A percentile compares a stretch with the other conserved stretches of the same genome.
phyloP scores from a whole-genome alignment of 2,329 filamentous ascomycete species.

The Colletotrichum liaoningense region DNA sequence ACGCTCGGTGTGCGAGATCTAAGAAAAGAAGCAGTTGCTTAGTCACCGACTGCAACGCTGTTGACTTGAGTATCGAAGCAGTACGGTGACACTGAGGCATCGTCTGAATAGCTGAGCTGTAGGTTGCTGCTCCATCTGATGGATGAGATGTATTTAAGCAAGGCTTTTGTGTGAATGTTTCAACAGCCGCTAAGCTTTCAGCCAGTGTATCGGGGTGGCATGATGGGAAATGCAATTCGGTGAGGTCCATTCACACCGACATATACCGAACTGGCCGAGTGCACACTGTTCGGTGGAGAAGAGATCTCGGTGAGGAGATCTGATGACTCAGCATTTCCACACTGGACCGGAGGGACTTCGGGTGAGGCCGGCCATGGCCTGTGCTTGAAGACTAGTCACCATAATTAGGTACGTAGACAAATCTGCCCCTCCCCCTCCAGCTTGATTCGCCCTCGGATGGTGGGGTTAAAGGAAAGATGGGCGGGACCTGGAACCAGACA shows the following conservation, averaged over 20 bases:
- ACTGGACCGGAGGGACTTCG: background rate
- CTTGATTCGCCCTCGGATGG: conserved; percentile 31
- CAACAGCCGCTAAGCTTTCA: background rate
- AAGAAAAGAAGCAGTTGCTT: conserved; percentile 25
- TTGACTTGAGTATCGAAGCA: background rate
- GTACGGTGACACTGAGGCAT: background rate
- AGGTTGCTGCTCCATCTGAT: background rate
- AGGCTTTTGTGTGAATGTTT: background rate
- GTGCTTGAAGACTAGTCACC: background rate
- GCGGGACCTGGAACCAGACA: conserved; percentile 1
- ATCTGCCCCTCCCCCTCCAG: conserved; percentile 1
- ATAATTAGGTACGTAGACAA: background rate
- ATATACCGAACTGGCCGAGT: background rate
- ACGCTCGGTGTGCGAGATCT: conserved; percentile 25
- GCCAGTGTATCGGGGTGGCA: background rate
- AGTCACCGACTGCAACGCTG: background rate
- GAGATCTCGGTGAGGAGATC: background rate
- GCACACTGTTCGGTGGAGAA: background rate
- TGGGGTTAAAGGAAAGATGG: conserved; percentile 5
- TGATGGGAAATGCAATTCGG: background rate
- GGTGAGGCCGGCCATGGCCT: background rate
- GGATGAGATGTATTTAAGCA: background rate
- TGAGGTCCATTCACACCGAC: background rate
- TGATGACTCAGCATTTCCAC: background rate
- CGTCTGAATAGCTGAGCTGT: background rate